These are phyloP conservation scores for Trichosporon asahii DNA, from an alignment of 1,284 basidiomycete genomes.

Conservation along the genomic window DNA sequence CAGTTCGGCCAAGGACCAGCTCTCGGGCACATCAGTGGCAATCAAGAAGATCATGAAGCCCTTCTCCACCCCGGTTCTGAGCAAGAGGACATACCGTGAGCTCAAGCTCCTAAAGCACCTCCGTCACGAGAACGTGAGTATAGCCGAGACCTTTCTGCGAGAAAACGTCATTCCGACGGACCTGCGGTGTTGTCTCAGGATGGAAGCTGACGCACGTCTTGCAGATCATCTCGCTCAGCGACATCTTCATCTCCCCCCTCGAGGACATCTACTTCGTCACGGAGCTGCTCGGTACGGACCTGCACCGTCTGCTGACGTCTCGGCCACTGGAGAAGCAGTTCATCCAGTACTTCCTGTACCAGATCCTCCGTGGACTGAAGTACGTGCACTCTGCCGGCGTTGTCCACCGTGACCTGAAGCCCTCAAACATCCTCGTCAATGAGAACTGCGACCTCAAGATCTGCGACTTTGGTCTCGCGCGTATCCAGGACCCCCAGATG, in stretches of 20 bases:
- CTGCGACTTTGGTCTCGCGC: slow-evolving; percentile 96
- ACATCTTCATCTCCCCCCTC: slow-evolving; percentile 98
- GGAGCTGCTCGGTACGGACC: slow-evolving; percentile 96
- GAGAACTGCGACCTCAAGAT: slow-evolving; percentile 99
- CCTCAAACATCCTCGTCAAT: slow-evolving; percentile 98
- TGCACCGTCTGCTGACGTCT: slow-evolving; percentile 93
- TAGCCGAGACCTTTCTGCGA: neutral
- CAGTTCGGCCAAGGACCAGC: slow-evolving; percentile 96
- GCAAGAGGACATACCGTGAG: slow-evolving; percentile 96
- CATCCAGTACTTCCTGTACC: slow-evolving; percentile 99
- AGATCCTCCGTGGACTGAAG: slow-evolving; percentile 96
- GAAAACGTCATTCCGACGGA: neutral
- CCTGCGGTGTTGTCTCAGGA: neutral
- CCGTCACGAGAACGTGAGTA: slow-evolving; percentile 88
- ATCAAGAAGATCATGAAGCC: slow-evolving; percentile 99
- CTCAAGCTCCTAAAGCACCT: slow-evolving; percentile 98
- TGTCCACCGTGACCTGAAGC: slow-evolving; percentile 98
- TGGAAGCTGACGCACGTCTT: neutral
- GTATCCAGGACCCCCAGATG: slow-evolving; percentile 93
- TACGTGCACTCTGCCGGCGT: slow-evolving; percentile 99
- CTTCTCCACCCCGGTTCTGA: slow-evolving; percentile 94
- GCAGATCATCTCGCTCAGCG: slow-evolving; percentile 95
- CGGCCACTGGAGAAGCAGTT: slow-evolving; percentile 98
- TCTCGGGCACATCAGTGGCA: slow-evolving; percentile 89
- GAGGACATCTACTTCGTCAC: slow-evolving; percentile 99